These are phyloP conservation scores for Cytospora leucostoma DNA, from an alignment of 2,329 filamentous ascomycete species.

Conservation along the genomic window DNA sequence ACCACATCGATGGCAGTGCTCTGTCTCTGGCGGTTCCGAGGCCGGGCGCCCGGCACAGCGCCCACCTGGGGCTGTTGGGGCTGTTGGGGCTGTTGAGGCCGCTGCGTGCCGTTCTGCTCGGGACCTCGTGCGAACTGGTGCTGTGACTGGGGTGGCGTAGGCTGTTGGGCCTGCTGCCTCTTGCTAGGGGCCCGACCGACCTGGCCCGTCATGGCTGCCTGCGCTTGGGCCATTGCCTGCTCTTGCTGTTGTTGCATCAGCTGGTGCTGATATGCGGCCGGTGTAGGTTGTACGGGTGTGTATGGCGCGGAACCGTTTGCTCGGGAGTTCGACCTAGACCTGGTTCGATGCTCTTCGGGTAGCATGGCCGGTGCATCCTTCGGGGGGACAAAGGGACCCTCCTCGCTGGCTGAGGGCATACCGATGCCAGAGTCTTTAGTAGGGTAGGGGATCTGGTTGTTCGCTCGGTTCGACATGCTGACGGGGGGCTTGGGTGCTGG, in stretches of 20 bases:
- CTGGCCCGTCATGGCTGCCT: slow-evolving; percentile 73
- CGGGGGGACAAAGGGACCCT: slow-evolving; percentile 47
- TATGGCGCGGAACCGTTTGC: slow-evolving; percentile 54
- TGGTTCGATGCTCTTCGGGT: slow-evolving; percentile 66
- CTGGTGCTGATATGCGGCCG: slow-evolving; percentile 60
- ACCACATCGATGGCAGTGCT: slow-evolving; percentile 83
- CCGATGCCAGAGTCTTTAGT: slow-evolving; percentile 66
- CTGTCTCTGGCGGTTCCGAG: slow-evolving; percentile 75
- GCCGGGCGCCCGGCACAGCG: slow-evolving; percentile 58
- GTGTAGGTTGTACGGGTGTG: slow-evolving; percentile 47
- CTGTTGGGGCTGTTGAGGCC: slow-evolving; percentile 36
- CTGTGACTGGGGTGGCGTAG: slow-evolving; percentile 55
- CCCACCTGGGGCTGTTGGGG: slow-evolving; percentile 38
- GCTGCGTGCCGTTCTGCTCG: slow-evolving; percentile 43
- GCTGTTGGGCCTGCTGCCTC: slow-evolving; percentile 56
- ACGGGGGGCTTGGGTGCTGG: slow-evolving; percentile 86
- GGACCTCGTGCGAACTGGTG: slow-evolving; percentile 43
- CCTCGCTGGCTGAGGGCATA: slow-evolving; percentile 62
- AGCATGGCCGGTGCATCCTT: slow-evolving; percentile 63
- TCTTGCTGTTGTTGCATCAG: slow-evolving; percentile 81
- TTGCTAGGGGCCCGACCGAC: slow-evolving; percentile 75
- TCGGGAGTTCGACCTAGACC: slow-evolving; percentile 69
- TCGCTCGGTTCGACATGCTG: slow-evolving; percentile 56
- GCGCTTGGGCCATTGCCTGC: slow-evolving; percentile 76
- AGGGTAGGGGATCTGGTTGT: slow-evolving; percentile 56